These are phyloP conservation scores for Zasmidium cellare DNA, from an alignment of 2,329 filamentous ascomycete species.

Conservation along the genomic window DNA sequence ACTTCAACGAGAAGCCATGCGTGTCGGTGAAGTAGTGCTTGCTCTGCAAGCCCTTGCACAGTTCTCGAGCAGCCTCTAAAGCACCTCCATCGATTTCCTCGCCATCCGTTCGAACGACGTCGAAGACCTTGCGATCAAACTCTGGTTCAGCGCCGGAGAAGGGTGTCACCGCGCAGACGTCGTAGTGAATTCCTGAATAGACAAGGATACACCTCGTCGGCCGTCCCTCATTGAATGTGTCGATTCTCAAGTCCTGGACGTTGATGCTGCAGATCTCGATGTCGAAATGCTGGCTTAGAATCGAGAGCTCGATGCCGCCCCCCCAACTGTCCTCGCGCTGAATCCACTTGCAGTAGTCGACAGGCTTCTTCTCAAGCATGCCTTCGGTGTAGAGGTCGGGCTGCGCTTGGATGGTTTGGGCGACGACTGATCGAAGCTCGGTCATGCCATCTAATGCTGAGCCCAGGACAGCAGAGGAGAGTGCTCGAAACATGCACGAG, in stretches of 20 bases:
- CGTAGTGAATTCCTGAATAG: constrained; percentile 93
- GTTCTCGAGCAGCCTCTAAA: constrained; percentile 57
- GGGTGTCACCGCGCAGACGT: constrained; percentile 76
- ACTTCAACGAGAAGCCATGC: constrained; percentile 73
- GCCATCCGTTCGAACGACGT: constrained; percentile 40
- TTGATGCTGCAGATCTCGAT: constrained; percentile 85
- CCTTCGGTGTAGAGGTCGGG: constrained; percentile 72
- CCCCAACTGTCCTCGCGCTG: constrained; percentile 82
- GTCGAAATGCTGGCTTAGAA: constrained; percentile 80
- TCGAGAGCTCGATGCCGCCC: constrained; percentile 84
- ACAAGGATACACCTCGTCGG: constrained; percentile 73
- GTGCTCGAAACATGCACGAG: constrained; percentile 87
- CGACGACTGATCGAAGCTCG: constrained; percentile 74
- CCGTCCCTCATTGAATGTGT: constrained; percentile 76
- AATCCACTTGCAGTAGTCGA: constrained; percentile 80
- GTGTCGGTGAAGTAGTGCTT: constrained; percentile 89
- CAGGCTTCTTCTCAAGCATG: constrained; percentile 69
- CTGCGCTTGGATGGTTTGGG: constrained; percentile 73
- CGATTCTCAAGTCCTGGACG: constrained; percentile 67
- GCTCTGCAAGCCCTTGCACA: constrained; percentile 61
- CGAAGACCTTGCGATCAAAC: constrained; percentile 76
- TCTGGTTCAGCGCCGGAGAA: constrained; percentile 66
- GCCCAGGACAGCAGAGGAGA: constrained; percentile 75
- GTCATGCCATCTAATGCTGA: constrained; percentile 64
- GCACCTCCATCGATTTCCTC: constrained; percentile 52